Evolutionary conservation across 306 rosid genomes (phyloP).

Genomic region (Notholithocarpus densiflorus): DNA sequence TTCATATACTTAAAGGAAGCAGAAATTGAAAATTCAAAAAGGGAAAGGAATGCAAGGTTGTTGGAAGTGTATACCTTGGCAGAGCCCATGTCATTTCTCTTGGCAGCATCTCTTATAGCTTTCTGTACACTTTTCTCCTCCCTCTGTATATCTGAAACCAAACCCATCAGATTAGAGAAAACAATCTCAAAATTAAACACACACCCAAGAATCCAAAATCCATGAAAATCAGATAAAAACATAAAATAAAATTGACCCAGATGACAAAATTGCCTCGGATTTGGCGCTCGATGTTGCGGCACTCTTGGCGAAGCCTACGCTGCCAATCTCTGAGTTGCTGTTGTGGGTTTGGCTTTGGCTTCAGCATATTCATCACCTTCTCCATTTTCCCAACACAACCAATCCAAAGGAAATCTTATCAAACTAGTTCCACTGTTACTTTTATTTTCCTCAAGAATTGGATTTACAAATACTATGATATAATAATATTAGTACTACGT

Average conservation of each 20-base stretch:
- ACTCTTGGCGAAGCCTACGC: slow-evolving; percentile 86
- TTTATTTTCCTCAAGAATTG: no score
- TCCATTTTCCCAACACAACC: slow-evolving; percentile 36
- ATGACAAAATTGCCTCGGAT: slow-evolving; percentile 56
- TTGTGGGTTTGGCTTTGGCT: slow-evolving; percentile 70
- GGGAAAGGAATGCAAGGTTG: neutral
- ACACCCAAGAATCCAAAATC: neutral
- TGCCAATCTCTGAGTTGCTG: slow-evolving; percentile 83
- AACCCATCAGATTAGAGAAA: slow-evolving; percentile 7
- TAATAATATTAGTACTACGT: no score
- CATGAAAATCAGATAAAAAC: neutral
- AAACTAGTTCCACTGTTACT: no score
- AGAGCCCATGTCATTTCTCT: slow-evolving; percentile 93
- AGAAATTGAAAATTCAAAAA: neutral
- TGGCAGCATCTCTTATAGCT: slow-evolving; percentile 88
- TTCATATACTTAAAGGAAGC: neutral
- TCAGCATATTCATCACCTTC: slow-evolving; percentile 66
- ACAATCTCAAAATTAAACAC: neutral
- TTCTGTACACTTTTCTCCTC: slow-evolving; percentile 90
- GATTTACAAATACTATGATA: no score
- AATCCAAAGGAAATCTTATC: no score
- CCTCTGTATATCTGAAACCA: slow-evolving; percentile 64
- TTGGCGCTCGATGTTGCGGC: slow-evolving; percentile 88
- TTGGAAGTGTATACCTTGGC: slow-evolving; percentile 60
- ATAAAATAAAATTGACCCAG: neutral